phyloP scores from a whole-genome alignment of 768 basidiomycete species.

The Tephrocybe sp. region DNA sequence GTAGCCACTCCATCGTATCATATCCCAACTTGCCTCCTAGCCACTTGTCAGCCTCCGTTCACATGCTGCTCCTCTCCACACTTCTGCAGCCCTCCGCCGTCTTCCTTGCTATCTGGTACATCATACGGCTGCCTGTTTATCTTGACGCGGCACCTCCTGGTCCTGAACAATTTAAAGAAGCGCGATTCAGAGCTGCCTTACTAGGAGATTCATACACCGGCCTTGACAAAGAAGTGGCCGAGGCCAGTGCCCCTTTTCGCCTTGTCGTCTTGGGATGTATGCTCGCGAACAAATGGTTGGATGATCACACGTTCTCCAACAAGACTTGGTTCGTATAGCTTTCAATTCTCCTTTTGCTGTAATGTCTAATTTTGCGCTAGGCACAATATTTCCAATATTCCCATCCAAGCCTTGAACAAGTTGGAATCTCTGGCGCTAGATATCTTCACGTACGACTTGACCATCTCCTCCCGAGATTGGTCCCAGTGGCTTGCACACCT shows the following conservation, averaged over 20 bases:
- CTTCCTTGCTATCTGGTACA: constrained; percentile 79
- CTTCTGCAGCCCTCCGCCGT: constrained; percentile 80
- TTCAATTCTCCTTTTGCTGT: neutral
- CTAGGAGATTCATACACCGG: constrained; percentile 46
- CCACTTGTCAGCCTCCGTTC: constrained; percentile 59
- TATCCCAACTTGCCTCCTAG: constrained; percentile 48
- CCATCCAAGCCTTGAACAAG: constrained; percentile 65
- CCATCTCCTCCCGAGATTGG: constrained; percentile 64
- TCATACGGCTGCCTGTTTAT: constrained; percentile 70
- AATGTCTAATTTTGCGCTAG: constrained; percentile 33
- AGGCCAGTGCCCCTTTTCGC: constrained; percentile 66
- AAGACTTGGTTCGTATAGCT: constrained; percentile 69
- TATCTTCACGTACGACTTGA: constrained; percentile 68
- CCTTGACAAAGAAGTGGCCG: constrained; percentile 47
- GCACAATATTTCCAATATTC: constrained; percentile 79
- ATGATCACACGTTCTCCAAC: constrained; percentile 87
- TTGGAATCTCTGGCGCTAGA: constrained; percentile 71
- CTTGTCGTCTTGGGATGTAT: constrained; percentile 78
- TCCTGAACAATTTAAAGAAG: constrained; percentile 55
- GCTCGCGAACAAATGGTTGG: constrained; percentile 87
- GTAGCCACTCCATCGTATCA: constrained; percentile 32
- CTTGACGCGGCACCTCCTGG: constrained; percentile 52
- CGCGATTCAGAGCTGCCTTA: constrained; percentile 60
- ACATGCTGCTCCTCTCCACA: constrained; percentile 74
- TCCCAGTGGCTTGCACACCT: constrained; percentile 68